Conservation (phyloP, 1,139 yeast genomes). For the Taiozyma onychis region DNA sequence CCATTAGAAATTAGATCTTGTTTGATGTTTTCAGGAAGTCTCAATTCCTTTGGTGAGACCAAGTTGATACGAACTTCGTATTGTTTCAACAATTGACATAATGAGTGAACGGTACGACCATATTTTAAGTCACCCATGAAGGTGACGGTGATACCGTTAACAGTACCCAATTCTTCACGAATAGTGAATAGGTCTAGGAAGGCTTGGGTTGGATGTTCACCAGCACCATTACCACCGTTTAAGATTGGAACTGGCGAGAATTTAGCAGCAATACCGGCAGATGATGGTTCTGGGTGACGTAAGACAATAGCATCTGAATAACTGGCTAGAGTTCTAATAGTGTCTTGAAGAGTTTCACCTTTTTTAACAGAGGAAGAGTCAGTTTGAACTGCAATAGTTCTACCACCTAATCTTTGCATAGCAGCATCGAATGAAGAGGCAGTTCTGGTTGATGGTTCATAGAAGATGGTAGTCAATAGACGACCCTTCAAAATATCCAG, state of each 20-base stretch:
- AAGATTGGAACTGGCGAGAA: conserved; percentile 96
- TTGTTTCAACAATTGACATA: conserved; percentile 83
- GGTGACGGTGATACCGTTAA: conserved; percentile 94
- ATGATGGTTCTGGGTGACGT: conserved; percentile 92
- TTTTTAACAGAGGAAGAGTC: conserved; percentile 88
- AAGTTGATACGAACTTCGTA: conserved; percentile 92
- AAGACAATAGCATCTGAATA: conserved; percentile 96
- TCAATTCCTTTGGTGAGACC: conserved; percentile 84
- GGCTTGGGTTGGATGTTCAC: conserved; percentile 99
- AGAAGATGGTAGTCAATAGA: conserved; percentile 90
- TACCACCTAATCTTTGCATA: conserved; percentile 99
- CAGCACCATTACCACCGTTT: conserved; percentile 96
- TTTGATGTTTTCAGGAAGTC: conserved; percentile 70
- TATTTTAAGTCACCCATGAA: conserved; percentile 98
- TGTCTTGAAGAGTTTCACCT: conserved; percentile 98
- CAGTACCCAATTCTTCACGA: conserved; percentile 98
- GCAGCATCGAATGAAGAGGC: conserved; percentile 97
- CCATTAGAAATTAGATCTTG: conserved; percentile 59
- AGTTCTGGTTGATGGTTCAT: conserved; percentile 98
- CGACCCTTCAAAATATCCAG: conserved; percentile 87
- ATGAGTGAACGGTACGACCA: conserved; percentile 98
- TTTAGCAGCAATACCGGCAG: conserved; percentile 92
- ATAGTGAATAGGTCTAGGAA: conserved; percentile 95
- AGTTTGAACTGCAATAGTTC: conserved; percentile 84
- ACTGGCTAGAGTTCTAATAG: conserved; percentile 89